Evolutionary conservation across 1,284 basidiomycete species (phyloP).

Genomic region (Apiotrichum porosum): DNA sequence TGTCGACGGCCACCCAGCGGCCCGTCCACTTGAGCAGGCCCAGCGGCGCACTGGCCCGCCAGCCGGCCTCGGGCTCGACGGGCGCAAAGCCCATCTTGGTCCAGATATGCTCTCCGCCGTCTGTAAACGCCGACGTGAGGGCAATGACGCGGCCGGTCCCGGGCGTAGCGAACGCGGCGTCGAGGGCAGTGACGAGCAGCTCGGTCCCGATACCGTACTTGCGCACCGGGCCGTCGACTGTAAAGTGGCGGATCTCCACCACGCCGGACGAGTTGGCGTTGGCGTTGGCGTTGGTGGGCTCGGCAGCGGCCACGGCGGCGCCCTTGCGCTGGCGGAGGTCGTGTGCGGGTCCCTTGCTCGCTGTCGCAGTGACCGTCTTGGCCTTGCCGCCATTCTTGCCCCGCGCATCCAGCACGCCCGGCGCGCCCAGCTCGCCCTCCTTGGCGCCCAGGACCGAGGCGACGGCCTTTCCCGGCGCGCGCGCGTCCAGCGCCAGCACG

Average conservation of each 20-base stretch:
- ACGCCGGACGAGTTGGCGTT: background rate
- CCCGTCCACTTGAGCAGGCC: conserved; percentile 19
- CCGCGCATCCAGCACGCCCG: background rate
- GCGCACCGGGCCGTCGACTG: conserved; percentile 63
- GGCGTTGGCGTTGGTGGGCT: no score
- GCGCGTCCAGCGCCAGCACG: conserved; percentile 64
- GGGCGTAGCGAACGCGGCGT: conserved; percentile 54
- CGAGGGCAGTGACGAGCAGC: conserved; percentile 58
- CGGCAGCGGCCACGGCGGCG: conserved; percentile 28
- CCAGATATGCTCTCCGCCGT: conserved; percentile 47
- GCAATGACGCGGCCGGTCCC: conserved; percentile 48
- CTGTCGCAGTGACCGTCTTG: background rate
- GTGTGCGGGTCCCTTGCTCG: background rate
- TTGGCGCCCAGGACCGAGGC: conserved; percentile 20
- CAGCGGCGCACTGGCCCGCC: background rate
- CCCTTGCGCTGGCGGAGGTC: conserved; percentile 29
- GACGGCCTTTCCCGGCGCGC: conserved; percentile 26
- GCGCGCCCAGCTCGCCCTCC: conserved; percentile 14
- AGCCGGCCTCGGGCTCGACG: background rate
- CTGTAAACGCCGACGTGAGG: conserved; percentile 55
- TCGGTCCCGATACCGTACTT: conserved; percentile 59
- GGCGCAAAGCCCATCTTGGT: conserved; percentile 54
- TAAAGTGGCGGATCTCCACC: conserved; percentile 65
- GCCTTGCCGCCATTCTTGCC: conserved; percentile 30
- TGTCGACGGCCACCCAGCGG: conserved; percentile 14